Conservation (phyloP, 495 filamentous ascomycete genomes). For the Talaromyces wortmannii region DNA sequence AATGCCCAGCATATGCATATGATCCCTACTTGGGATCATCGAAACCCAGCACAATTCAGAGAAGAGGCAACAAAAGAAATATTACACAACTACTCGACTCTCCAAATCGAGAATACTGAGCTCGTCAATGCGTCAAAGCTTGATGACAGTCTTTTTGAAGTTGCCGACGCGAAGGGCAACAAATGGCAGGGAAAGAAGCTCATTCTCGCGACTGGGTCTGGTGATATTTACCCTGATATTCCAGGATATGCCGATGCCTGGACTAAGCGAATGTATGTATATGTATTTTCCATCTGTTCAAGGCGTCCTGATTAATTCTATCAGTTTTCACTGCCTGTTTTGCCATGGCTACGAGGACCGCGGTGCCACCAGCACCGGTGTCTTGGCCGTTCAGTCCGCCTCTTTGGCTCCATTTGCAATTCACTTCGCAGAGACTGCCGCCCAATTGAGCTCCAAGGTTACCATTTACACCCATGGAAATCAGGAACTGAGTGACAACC, state of each 20-base stretch:
- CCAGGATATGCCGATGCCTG: not conserved
- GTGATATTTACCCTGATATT: slow-evolving; percentile 15
- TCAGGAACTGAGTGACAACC: not conserved
- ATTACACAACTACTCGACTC: slow-evolving; percentile 26
- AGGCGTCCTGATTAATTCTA: no score
- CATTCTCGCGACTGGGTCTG: slow-evolving; percentile 33
- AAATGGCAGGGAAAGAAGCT: slow-evolving; percentile 34
- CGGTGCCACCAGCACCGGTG: slow-evolving; percentile 16
- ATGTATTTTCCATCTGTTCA: no score
- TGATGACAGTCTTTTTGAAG: slow-evolving; percentile 18
- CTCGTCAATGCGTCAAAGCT: slow-evolving; percentile 13
- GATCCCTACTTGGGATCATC: slow-evolving; percentile 38
- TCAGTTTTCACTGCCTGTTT: slow-evolving; percentile 39
- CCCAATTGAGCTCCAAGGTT: not conserved
- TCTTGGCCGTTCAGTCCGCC: slow-evolving; percentile 10
- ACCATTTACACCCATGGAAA: not conserved
- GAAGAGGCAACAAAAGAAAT: slow-evolving; percentile 23
- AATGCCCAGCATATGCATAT: slow-evolving; percentile 36
- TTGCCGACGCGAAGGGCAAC: slow-evolving; percentile 14
- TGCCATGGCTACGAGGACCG: slow-evolving; percentile 37
- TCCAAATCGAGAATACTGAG: slow-evolving; percentile 11
- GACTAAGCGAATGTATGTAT: not conserved
- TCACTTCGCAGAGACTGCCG: not conserved
- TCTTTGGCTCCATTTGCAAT: not conserved
- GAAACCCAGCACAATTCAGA: slow-evolving; percentile 25